Evolutionary conservation across 202 grass and related monocot species (phyloP).

Genomic region (Elaeis oleifera): DNA sequence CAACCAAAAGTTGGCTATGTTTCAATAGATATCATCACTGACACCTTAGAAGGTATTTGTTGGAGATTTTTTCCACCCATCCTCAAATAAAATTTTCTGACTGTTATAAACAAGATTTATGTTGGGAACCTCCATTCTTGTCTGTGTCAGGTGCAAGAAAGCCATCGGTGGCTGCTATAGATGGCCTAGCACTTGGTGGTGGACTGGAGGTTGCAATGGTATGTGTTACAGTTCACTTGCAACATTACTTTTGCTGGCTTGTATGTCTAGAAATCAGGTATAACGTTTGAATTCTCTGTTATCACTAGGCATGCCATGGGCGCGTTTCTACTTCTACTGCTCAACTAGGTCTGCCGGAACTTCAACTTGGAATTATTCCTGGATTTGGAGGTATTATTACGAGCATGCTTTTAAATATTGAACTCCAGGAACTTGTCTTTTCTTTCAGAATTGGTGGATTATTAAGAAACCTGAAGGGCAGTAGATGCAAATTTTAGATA

Average conservation of each 20-base stretch:
- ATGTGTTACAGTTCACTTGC: slow-evolving; percentile 18
- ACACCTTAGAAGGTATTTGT: slow-evolving; percentile 17
- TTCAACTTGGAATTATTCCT: slow-evolving; percentile 76
- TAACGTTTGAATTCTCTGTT: background rate
- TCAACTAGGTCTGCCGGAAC: slow-evolving; percentile 73
- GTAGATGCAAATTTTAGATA: too few species aligned
- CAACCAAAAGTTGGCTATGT: slow-evolving; percentile 13
- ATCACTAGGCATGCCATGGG: slow-evolving; percentile 76
- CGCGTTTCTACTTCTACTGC: slow-evolving; percentile 67
- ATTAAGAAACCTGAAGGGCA: too few species aligned
- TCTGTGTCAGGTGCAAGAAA: slow-evolving; percentile 49
- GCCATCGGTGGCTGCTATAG: slow-evolving; percentile 86
- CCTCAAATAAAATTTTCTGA: too few species aligned
- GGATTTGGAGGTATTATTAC: slow-evolving; percentile 70
- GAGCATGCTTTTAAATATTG: too few species aligned
- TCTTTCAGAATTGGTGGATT: too few species aligned
- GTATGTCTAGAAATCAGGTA: too few species aligned
- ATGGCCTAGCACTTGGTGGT: slow-evolving; percentile 78
- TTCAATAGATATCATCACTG: slow-evolving; percentile 6
- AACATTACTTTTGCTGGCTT: background rate
- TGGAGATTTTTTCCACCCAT: too few species aligned
- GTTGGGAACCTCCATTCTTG: too few species aligned
- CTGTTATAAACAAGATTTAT: too few species aligned
- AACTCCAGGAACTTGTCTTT: too few species aligned
- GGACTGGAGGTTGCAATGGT: slow-evolving; percentile 88